A percentile compares a stretch with the other conserved stretches of the same genome.
Evolutionary conservation across 116 monocot species (phyloP).

Genomic region (Posidonia oceanica): DNA sequence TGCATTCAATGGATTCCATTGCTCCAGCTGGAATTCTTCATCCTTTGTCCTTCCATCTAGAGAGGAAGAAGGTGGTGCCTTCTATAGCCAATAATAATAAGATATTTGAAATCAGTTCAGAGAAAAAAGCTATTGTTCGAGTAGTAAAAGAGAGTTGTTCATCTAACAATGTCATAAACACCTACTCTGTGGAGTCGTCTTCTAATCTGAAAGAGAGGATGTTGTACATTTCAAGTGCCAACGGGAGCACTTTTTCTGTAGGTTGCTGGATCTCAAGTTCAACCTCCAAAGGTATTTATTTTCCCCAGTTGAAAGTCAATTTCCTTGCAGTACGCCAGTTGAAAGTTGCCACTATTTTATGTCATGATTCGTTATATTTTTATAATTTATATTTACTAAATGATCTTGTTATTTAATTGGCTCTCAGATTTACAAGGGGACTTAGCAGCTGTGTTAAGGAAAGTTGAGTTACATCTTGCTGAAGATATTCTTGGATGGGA

Average conservation of each 20-base stretch:
- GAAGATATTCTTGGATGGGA: constrained; percentile 59
- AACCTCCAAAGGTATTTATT: constrained; percentile 32
- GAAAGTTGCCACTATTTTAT: not conserved
- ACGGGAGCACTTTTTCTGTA: constrained; percentile 49
- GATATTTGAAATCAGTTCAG: constrained; percentile 10
- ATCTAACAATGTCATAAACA: constrained; percentile 15
- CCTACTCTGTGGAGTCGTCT: constrained; percentile 10
- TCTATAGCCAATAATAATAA: constrained; percentile 11
- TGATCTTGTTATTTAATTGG: not conserved
- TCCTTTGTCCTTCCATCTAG: constrained; percentile 64
- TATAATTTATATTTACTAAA: constrained; percentile 1
- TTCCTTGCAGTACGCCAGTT: not conserved
- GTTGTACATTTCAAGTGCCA: constrained; percentile 46
- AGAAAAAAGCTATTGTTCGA: constrained; percentile 13
- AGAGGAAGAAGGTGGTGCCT: constrained; percentile 22
- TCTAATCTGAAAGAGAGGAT: constrained; percentile 11
- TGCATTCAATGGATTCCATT: constrained; percentile 77
- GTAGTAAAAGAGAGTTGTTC: constrained; percentile 39
- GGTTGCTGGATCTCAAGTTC: constrained; percentile 60
- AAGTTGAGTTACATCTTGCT: constrained; percentile 44
- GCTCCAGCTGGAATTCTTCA: constrained; percentile 96
- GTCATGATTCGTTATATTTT: not conserved
- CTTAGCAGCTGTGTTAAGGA: constrained; percentile 34
- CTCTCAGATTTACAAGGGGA: constrained; percentile 48
- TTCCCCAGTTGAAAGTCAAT: not conserved